Percentiles rank a stretch among this genome's conserved stretches.
Evolutionary conservation across 2,329 filamentous ascomycete genomes (phyloP).

Genomic region (Dothideomycetidae sp.): DNA sequence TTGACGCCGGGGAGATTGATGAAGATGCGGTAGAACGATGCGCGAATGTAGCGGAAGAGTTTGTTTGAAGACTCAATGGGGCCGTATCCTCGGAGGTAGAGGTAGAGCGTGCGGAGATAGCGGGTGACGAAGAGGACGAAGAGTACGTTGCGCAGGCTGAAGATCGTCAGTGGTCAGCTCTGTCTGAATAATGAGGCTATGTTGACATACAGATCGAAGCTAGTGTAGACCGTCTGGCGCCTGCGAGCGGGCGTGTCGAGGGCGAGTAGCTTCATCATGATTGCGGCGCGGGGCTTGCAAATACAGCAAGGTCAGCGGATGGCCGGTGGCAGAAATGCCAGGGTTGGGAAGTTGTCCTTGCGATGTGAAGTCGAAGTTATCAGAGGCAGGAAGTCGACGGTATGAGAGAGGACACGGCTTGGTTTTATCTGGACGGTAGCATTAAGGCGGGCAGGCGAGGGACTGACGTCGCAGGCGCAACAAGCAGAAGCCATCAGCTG

Average conservation of each 20-base stretch:
- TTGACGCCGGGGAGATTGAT: constrained; percentile 76
- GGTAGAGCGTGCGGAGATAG: constrained; percentile 64
- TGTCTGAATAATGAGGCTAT: not conserved
- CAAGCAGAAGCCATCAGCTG: no score
- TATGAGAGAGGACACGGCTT: no score
- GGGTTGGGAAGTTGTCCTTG: no score
- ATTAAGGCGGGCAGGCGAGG: no score
- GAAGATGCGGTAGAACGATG: constrained; percentile 71
- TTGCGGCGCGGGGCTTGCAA: no score
- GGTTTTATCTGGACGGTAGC: no score
- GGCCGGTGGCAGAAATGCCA: no score
- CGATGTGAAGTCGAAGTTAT: no score
- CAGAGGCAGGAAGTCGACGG: no score
- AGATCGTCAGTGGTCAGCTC: constrained; percentile 5
- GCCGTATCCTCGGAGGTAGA: constrained; percentile 80
- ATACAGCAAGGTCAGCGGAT: no score
- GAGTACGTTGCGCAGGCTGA: constrained; percentile 74
- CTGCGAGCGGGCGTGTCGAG: not conserved
- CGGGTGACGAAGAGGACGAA: constrained; percentile 80
- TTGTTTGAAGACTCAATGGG: constrained; percentile 64
- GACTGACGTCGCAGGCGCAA: no score
- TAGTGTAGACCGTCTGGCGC: not conserved
- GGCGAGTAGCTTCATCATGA: not conserved
- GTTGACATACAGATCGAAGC: constrained; percentile 1
- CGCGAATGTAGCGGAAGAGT: constrained; percentile 56